Conservation (phyloP, 805 yeast species). For the Zygosaccharomyces bisporus region DNA sequence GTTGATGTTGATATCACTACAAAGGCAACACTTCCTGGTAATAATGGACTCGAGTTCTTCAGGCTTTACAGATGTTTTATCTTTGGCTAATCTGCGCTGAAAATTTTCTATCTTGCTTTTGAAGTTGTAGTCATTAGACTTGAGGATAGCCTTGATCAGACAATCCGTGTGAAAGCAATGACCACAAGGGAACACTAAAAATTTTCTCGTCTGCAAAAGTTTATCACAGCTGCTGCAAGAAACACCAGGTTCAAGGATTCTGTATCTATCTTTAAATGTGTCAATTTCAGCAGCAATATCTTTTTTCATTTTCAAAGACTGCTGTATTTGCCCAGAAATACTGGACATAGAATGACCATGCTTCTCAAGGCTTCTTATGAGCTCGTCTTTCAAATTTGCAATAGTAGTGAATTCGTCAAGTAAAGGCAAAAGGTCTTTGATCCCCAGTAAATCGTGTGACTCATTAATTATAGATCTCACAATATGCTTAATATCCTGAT, state of each 20-base stretch:
- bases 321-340: conserved; percentile 70
- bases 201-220: conserved; percentile 66
- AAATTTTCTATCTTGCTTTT: conserved; percentile 55
- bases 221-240: conserved; percentile 71
- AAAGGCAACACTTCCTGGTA: conserved; percentile 64
- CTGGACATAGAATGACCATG: conserved; percentile 64
- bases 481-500: conserved; percentile 31
- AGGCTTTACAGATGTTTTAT: conserved; percentile 28
- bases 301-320: conserved; percentile 58
- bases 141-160: conserved; percentile 55
- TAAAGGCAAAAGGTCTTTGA: conserved; percentile 78
- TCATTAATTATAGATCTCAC: conserved; percentile 39
- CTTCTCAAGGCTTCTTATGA: conserved; percentile 71
- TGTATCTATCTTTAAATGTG: conserved; percentile 50
- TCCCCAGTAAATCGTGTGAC: conserved; percentile 50
- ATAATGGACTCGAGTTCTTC: conserved; percentile 57
- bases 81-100: conserved; percentile 27
- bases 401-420: conserved; percentile 82
- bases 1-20: conserved; percentile 70
- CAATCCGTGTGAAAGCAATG: conserved; percentile 92
- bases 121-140: conserved; percentile 62
- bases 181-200: conserved; percentile 81
- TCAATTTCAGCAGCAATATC: conserved; percentile 59
- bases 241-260: conserved; percentile 76
- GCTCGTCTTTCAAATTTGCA: conserved; percentile 78